Percentiles rank a stretch among this genome's conserved stretches.
Conservation (phyloP, 352 stramenopile genomes). For the Hyphochytrium catenoides region DNA sequence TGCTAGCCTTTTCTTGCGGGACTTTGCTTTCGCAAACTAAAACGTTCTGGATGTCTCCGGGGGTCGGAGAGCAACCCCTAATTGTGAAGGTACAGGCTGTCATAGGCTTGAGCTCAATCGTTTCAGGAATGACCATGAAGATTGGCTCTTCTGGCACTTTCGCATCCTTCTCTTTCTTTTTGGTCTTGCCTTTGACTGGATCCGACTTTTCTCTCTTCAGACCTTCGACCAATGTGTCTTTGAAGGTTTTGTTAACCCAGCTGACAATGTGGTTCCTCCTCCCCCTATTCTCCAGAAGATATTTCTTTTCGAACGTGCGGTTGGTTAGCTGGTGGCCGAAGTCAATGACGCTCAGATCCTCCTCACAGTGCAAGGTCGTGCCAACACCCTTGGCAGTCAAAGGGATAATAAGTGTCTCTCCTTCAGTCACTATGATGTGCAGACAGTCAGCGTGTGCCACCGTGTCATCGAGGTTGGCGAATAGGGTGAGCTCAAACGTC, state of each 20-base stretch:
- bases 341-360: slow-evolving; percentile 64
- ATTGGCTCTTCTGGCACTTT: slow-evolving; percentile 13
- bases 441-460: slow-evolving; percentile 73
- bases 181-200: slow-evolving; percentile 6
- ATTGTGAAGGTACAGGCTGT: slow-evolving; percentile 82
- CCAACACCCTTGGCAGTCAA: slow-evolving; percentile 69
- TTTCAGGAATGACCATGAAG: slow-evolving; percentile 67
- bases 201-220: slow-evolving; percentile 10
- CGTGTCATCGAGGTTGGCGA: slow-evolving; percentile 78
- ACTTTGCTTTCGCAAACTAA: slow-evolving; percentile 71
- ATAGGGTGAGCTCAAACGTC: slow-evolving; percentile 33
- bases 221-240: slow-evolving; percentile 15
- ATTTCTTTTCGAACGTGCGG: slow-evolving; percentile 61
- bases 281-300: slow-evolving; percentile 84
- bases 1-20: slow-evolving; percentile 69
- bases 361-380: slow-evolving; percentile 75
- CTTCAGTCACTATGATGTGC: slow-evolving; percentile 70
- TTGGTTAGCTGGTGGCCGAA: slow-evolving; percentile 75
- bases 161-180: slow-evolving; percentile 9
- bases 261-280: slow-evolving; percentile 66
- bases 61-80: slow-evolving; percentile 33
- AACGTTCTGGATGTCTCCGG: slow-evolving; percentile 42
- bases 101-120: slow-evolving; percentile 72
- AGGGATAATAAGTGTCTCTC: slow-evolving; percentile 63
- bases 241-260: slow-evolving; percentile 65